Conservation (phyloP, 2,329 filamentous ascomycete species). For the Alternaria angustiovoidea region DNA sequence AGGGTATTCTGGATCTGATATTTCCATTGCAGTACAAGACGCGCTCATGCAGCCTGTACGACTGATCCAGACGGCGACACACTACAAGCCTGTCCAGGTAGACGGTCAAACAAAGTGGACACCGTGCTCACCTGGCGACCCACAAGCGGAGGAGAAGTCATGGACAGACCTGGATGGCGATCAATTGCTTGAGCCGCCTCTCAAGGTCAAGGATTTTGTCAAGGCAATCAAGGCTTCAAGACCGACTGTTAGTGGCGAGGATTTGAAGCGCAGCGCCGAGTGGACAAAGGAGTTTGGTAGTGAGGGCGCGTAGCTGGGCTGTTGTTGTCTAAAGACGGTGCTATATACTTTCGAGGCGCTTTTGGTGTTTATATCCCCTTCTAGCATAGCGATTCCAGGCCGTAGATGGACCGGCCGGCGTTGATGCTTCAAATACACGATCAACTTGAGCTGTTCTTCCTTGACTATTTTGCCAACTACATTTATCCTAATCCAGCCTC, state of each 20-base stretch:
- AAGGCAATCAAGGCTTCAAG: slow-evolving; percentile 87
- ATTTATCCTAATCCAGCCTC: neutral
- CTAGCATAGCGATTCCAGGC: slow-evolving; percentile 16
- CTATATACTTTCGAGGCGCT: slow-evolving; percentile 18
- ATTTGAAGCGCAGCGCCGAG: slow-evolving; percentile 82
- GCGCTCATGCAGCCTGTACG: slow-evolving; percentile 97
- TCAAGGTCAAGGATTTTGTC: slow-evolving; percentile 90
- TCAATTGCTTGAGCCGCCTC: slow-evolving; percentile 82
- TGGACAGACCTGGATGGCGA: slow-evolving; percentile 90
- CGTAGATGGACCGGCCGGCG: slow-evolving; percentile 3
- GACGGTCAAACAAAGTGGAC: slow-evolving; percentile 75
- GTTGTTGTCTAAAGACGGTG: neutral
- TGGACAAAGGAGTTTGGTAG: slow-evolving; percentile 98
- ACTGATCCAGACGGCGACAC: slow-evolving; percentile 95
- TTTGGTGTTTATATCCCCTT: slow-evolving; percentile 21
- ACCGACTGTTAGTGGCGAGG: slow-evolving; percentile 88
- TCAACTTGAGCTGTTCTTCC: neutral
- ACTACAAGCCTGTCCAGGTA: slow-evolving; percentile 88
- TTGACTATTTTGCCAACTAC: neutral
- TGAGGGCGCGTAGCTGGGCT: slow-evolving; percentile 69
- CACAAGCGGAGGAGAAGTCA: slow-evolving; percentile 87
- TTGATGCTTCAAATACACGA: slow-evolving; percentile 3
- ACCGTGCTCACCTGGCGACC: slow-evolving; percentile 92
- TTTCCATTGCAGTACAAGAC: slow-evolving; percentile 92
- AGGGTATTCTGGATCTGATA: slow-evolving; percentile 96